Evolutionary conservation across 1,139 yeast species (phyloP), one percentile per base, ranked within the genome.

Genomic region (Magnusiomyces ingens): DNA sequence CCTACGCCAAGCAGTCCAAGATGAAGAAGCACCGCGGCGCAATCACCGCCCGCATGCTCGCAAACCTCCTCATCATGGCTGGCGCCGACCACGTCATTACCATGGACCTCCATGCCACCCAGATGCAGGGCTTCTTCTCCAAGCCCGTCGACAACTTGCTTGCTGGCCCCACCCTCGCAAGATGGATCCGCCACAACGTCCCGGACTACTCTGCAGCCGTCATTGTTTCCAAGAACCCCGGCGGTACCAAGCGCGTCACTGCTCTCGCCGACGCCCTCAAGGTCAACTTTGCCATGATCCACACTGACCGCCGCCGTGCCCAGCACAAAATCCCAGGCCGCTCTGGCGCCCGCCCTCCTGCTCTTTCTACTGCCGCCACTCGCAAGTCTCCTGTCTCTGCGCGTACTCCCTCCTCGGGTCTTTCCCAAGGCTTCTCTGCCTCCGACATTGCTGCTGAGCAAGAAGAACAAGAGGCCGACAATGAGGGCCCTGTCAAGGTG

Each of bases 11-110:
- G 70, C 99, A 94, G 71, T 83, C 93, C 59, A 93, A 93, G 74
- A 94, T 93, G 99, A 93, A 91, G 75, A 93, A 89, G 70, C 98
- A 93, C 67, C 80, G 99, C 71, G 99, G 99, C 55, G 98, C 99
- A 38, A 94, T 94, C 63, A 91, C 99, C 3, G 99, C 99, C n/a
- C 80, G 98, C 68, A 91, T 94, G 99, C 78, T 94, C 68, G 98
- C 99, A 56, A 93, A 93, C 64, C 74, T 94, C 65, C 76, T 94
- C 61, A 84, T 91, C 54, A 93, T 93, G 95, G 98, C 99, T 1
- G 99, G 99, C 59, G 99, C 98, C 21, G 99, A 94, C 71, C 99
- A 93, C 73, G 95, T 93, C 59, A 94, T 93, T 44, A 88, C 96
- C 5, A 91, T 93, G 98, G 99, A 93, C 69, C 76, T 93, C 62